Conservation (phyloP, 2,329 filamentous ascomycete genomes). For the Fusarium austroafricanum region DNA sequence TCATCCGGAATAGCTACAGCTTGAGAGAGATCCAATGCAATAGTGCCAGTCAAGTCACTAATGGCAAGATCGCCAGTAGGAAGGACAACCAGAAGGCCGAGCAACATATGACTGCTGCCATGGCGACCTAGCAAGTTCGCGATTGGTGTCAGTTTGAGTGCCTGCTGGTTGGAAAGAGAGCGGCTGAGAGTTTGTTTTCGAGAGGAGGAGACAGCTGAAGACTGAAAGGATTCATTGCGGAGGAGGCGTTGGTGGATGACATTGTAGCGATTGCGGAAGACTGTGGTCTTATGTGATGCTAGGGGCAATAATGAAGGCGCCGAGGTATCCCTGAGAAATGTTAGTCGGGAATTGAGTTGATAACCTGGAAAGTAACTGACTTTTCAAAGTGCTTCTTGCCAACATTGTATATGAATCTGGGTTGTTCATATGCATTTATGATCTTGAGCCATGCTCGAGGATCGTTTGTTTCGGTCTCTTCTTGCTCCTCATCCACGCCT, state of each 20-base stretch:
- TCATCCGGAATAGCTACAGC: constrained; percentile 85
- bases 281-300: constrained; percentile 81
- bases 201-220: constrained; percentile 76
- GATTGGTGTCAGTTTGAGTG: constrained; percentile 90
- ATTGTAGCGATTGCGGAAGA: constrained; percentile 92
- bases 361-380: constrained; percentile 53
- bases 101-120: constrained; percentile 84
- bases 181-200: constrained; percentile 65
- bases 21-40: constrained; percentile 83
- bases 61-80: constrained; percentile 86
- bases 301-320: constrained; percentile 79
- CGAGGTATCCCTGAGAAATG: constrained; percentile 62
- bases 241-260: constrained; percentile 92
- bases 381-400: constrained; percentile 91
- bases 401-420: constrained; percentile 79
- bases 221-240: constrained; percentile 93
- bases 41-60: constrained; percentile 88
- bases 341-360: constrained; percentile 32
- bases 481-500: constrained; percentile 64
- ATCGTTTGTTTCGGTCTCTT: constrained; percentile 72
- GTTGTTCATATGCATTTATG: constrained; percentile 86
- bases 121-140: constrained; percentile 80
- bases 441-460: constrained; percentile 86
- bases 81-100: constrained; percentile 83
- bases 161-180: constrained; percentile 72